Evolutionary conservation across 2,329 filamentous ascomycete species (phyloP), one percentile per base, ranked within the genome.

Genomic region (Fusarium poae): DNA sequence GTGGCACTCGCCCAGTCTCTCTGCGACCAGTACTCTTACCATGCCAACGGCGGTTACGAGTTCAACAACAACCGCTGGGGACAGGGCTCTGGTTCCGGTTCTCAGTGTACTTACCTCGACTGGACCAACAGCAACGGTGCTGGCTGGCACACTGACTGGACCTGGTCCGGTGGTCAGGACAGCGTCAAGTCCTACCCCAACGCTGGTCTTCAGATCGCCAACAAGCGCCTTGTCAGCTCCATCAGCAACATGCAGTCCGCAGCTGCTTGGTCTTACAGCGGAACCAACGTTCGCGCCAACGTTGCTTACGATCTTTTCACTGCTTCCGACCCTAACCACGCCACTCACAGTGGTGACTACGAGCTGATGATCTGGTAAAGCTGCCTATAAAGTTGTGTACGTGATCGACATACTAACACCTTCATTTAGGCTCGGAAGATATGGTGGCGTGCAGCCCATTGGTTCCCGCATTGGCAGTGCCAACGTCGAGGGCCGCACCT

Each of bases 61-160:
- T 62, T 62, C 40, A 62, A 62, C 57, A 62, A 62, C 40, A 62
- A 62, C 57, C 59, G 59, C 11, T 62, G 57, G 57, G 59, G 59
- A 6, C 59, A 62, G 30, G 6, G 29, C 35, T 62, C 59, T 1
- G 59, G 59, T 12, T 46, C 57, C 25, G 57, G 59, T 3, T 46
- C 40, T 37, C 57, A 62, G 35, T 62, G 57, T 18, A 62, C 59
- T 13, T 62, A 62, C 34, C 35, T 62, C 7, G 57, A 62, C 48
- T 62, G 59, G 59, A 46, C 59, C 15, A 62, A 62, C 57, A 62
- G 46, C 34, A 62, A 62, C 20, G 59, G 59, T 8, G 59, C 59
- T 10, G 57, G 57, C 60, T 62, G 40, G 46, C 59, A 62, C 23
- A 48, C 60, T 10, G 40, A 62, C 48, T 62, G 57, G 59, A 27